Percentiles rank a stretch among this genome's conserved stretches.
phyloP scores from a whole-genome alignment of 495 filamentous ascomycete genomes.

The Penicillium riverlandense region DNA sequence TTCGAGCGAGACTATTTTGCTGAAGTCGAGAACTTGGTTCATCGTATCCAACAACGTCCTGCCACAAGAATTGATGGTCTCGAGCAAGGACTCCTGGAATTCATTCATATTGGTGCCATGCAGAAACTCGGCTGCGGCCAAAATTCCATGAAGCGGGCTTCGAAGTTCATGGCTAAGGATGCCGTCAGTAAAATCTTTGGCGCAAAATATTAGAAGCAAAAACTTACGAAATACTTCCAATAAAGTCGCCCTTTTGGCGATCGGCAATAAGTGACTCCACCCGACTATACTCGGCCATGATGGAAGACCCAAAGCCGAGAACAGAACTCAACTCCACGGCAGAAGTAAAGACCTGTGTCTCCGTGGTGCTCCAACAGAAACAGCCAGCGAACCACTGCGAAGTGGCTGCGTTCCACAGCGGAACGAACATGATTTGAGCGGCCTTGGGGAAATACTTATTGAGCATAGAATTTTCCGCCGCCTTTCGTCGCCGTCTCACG shows the following conservation, averaged over 20 bases:
- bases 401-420: constrained; percentile 62
- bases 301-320: constrained; percentile 57
- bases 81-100: constrained; percentile 57
- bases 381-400: constrained; percentile 64
- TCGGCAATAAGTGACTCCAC: constrained; percentile 52
- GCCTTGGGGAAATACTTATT: constrained; percentile 41
- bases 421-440: constrained; percentile 41
- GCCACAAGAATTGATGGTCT: constrained; percentile 69
- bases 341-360: constrained; percentile 34
- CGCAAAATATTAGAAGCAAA: constrained; percentile 18
- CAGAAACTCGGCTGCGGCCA: constrained; percentile 64
- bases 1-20: constrained; percentile 57
- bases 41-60: constrained; percentile 73
- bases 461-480: constrained; percentile 34
- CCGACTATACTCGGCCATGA: constrained; percentile 63
- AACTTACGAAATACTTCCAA: constrained; percentile 59
- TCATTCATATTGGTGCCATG: constrained; percentile 38
- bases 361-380: constrained; percentile 52
- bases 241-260: constrained; percentile 65
- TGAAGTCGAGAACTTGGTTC: constrained; percentile 69
- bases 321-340: constrained; percentile 42
- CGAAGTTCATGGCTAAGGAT: constrained; percentile 62
- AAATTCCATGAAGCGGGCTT: constrained; percentile 68
- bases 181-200: constrained; percentile 16
- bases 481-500: constrained; percentile 25